These are phyloP conservation scores for Pythium aristosporum DNA, from an alignment of 352 stramenopile species.

Conservation along the genomic window DNA sequence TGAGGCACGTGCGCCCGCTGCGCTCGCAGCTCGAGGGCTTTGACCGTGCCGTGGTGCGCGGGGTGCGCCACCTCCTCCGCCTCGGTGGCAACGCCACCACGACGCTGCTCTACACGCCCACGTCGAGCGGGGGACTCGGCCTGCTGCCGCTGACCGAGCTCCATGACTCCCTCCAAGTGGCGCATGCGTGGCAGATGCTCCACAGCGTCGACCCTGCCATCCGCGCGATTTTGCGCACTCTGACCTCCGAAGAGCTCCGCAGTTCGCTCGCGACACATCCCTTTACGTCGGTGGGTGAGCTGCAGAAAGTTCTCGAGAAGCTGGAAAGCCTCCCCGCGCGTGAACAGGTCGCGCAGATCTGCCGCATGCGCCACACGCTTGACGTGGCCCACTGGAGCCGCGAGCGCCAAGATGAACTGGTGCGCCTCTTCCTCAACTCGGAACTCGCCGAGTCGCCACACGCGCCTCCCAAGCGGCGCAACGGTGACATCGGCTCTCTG, in stretches of 20 bases:
- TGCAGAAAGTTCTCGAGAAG: too few relatives aligned
- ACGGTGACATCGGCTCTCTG: conserved; percentile 5
- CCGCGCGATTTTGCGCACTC: background rate
- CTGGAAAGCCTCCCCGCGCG: too few relatives aligned
- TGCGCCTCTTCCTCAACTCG: conserved; percentile 1
- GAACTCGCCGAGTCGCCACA: background rate
- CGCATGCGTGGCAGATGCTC: conserved; percentile 4
- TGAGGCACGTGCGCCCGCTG: background rate
- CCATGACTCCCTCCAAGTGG: background rate
- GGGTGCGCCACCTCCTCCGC: conserved; percentile 2
- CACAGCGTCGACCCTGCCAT: background rate
- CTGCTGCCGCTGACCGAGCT: conserved; percentile 1
- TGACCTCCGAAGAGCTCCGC: too few relatives aligned
- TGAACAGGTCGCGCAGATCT: background rate
- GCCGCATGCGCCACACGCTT: background rate
- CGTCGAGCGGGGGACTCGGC: background rate
- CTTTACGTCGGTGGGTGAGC: too few relatives aligned
- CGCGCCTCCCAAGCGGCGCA: background rate
- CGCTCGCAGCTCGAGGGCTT: background rate
- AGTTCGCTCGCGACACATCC: too few relatives aligned
- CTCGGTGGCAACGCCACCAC: background rate
- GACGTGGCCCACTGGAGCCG: background rate
- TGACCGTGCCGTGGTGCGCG: background rate
- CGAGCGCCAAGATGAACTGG: conserved; percentile 1
- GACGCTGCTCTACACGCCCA: conserved; percentile 1